Base-by-base conservation (phyloP, 495 filamentous ascomycete species). In the Astrothelium macrocarpum region DNA sequence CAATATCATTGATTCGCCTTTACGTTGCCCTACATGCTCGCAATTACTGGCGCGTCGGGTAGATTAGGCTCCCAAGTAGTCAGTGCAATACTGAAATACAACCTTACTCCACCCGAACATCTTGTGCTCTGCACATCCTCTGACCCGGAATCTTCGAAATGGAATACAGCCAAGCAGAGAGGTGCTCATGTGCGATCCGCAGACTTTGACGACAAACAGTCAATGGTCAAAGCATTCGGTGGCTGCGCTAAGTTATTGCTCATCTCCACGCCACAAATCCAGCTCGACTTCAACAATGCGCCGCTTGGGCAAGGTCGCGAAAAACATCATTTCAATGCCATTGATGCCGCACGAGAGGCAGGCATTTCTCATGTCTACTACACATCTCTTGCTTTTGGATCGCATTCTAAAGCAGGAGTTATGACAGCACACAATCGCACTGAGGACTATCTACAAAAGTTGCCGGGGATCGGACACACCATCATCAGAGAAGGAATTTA, bases 401-500 rank as follows among this genome's bases (percentile, higher is more conserved):
- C 82, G 4, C 72, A 73, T 16, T 78, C 74, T 34, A 72, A 78
- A 18, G 81, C 81, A 7, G 71, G 79, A 36, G 86, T 90, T 1
- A 90, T 89, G 87, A 80, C 80, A 32, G 86, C 87, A 12, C 87
- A 90, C 67, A 77, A 87, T 18, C 74, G 75, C 53, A 87, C 86
- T 0, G 85, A 90, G 66, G 67, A 70, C 5, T 85, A 84, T 66
- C 78, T 89, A 12, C 23, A n/a, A 36, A 26, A 46, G 65, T 74
- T 18, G 59, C 72, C 1, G 1, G 68, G 66, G 3, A 64, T 81
- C 1, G 75, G 74, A 20, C 80, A 76, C 45, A 88, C 85, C 0
- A 60, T 76, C 11, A 69, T 88, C 31, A 78, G 87, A 1, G 82
- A 87, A 73, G 87, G 87, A 0, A 64, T 89, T 32, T 90, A 89